Conservation (phyloP, 495 filamentous ascomycete species). For the Aspergillus wentii region DNA sequence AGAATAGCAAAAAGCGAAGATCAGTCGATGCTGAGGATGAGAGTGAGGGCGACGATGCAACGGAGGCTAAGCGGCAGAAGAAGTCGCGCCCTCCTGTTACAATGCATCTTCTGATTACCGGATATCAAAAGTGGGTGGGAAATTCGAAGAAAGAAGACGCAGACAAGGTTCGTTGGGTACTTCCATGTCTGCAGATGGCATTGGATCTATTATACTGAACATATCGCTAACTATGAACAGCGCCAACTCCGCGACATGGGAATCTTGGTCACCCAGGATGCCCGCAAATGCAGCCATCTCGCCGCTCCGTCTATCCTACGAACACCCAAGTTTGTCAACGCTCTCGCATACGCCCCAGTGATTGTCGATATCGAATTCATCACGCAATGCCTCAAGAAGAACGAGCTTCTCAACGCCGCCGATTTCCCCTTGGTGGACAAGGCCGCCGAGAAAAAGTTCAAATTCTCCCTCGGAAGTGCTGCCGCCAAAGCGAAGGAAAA, state of each 20-base stretch:
- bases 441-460: conserved; percentile 63
- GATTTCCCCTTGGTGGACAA: conserved; percentile 65
- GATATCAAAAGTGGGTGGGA: conserved; percentile 70
- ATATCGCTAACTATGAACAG: conserved; percentile 40
- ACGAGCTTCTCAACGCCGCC: conserved; percentile 53
- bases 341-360: conserved; percentile 69
- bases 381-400: conserved; percentile 60
- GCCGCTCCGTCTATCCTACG: conserved; percentile 81
- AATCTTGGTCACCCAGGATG: conserved; percentile 71
- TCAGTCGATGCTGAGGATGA: conserved; percentile 39
- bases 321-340: conserved; percentile 88
- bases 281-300: conserved; percentile 72
- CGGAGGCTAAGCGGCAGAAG: conserved; percentile 57
- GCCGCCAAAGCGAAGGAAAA: conserved; percentile 67
- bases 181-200: no score
- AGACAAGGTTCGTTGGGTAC: conserved; percentile 65
- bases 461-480: conserved; percentile 60
- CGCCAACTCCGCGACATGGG: conserved; percentile 79
- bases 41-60: conserved; percentile 50
- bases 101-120: conserved; percentile 73
- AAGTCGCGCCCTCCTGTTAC: conserved; percentile 53
- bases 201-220: neutral
- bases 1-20: conserved; percentile 34
- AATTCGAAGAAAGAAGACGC: conserved; percentile 65
- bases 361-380: conserved; percentile 77